Conservation (phyloP, 1,284 basidiomycete species). For the Papiliotrema laurentii region DNA sequence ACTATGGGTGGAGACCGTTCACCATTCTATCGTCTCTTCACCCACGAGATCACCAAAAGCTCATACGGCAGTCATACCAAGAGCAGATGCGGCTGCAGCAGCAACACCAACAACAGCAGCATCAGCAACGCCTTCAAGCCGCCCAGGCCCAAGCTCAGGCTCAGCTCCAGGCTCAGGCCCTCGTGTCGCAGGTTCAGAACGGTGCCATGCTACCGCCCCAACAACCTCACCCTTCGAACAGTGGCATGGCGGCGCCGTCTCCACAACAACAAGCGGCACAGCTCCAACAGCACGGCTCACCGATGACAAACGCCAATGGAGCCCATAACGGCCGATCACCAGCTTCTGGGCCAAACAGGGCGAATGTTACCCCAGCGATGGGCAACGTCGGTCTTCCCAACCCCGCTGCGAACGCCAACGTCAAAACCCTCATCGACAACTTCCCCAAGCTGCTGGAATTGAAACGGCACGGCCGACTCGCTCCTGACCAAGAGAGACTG, state of each 20-base stretch:
- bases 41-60: too few species aligned
- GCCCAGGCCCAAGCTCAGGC: neutral
- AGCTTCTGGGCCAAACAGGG: constrained; percentile 2
- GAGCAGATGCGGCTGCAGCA: constrained; percentile 20
- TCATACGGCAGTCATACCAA: constrained; percentile 15
- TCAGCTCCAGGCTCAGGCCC: neutral
- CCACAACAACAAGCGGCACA: constrained; percentile 6
- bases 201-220: neutral
- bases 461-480: constrained; percentile 26
- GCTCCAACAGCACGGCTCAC: constrained; percentile 1
- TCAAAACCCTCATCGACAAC: constrained; percentile 26
- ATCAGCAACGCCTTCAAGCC: constrained; percentile 10
- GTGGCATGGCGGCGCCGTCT: neutral
- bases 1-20: too few species aligned
- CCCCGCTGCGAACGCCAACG: neutral
- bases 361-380: neutral
- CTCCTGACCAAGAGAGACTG: constrained; percentile 27
- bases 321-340: constrained; percentile 22
- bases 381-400: constrained; percentile 4
- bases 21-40: too few species aligned
- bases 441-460: constrained; percentile 33
- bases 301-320: constrained; percentile 2
- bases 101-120: constrained; percentile 11
- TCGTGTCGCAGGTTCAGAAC: neutral
- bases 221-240: constrained; percentile 1